A percentile compares a stretch with the other conserved stretches of the same genome.
Conservation (phyloP, 108 stramenopile species). For the Nitzschia putrida region DNA sequence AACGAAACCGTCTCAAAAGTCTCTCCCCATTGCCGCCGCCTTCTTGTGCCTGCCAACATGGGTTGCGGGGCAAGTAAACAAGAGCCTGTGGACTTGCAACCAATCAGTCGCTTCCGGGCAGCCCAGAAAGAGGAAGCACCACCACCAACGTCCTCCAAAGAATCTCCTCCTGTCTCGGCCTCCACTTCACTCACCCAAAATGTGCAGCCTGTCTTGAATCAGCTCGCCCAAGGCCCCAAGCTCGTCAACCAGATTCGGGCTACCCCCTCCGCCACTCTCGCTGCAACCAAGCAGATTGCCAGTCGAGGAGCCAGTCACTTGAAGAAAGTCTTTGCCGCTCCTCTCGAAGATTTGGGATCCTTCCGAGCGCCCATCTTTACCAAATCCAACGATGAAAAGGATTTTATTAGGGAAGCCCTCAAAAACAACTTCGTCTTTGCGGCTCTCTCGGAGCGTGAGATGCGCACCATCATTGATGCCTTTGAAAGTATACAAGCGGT, state of each 20-base stretch:
- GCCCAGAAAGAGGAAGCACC: background rate
- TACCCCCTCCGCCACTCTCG: background rate
- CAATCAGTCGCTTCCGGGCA: background rate
- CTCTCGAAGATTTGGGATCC: slow-evolving; percentile 34
- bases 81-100: background rate
- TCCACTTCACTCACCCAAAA: slow-evolving; percentile 8
- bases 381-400: slow-evolving; percentile 59
- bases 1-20: too few species aligned
- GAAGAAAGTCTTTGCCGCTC: slow-evolving; percentile 53
- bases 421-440: slow-evolving; percentile 71
- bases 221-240: slow-evolving; percentile 16
- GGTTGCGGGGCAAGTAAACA: slow-evolving; percentile 11
- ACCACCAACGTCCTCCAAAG: background rate
- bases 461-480: slow-evolving; percentile 72
- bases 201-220: slow-evolving; percentile 26
- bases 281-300: slow-evolving; percentile 4
- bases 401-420: slow-evolving; percentile 66
- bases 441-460: slow-evolving; percentile 57
- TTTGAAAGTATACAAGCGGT: slow-evolving; percentile 55
- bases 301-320: slow-evolving; percentile 32
- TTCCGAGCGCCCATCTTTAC: slow-evolving; percentile 49
- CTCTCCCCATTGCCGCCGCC: too few species aligned
- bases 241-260: slow-evolving; percentile 23
- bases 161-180: background rate
- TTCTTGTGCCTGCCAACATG: background rate